Evolutionary conservation across 768 basidiomycete genomes (phyloP).

Genomic region (Russula ochroleuca): DNA sequence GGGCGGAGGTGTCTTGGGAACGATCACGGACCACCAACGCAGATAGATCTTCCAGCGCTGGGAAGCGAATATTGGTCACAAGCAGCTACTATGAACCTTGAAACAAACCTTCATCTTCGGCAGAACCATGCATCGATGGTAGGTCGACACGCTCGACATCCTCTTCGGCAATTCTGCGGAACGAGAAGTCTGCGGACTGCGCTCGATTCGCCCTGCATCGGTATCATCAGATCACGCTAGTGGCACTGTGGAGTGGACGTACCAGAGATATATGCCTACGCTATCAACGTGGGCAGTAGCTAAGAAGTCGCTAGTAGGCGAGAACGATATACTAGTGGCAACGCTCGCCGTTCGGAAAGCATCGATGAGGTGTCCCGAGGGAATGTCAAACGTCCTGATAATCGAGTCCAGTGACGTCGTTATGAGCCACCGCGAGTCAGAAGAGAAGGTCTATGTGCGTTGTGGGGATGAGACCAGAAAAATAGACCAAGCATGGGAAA

Average conservation of each 20-base stretch:
- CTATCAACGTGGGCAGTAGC: constrained; percentile 94
- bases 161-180: constrained; percentile 74
- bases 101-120: constrained; percentile 71
- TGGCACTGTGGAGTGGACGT: constrained; percentile 25
- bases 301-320: constrained; percentile 92
- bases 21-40: constrained; percentile 56
- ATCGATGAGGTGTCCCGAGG: constrained; percentile 88
- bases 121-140: constrained; percentile 79
- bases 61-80: background rate
- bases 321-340: constrained; percentile 88
- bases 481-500: background rate
- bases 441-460: constrained; percentile 73
- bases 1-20: constrained; percentile 67
- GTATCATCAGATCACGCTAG: constrained; percentile 18
- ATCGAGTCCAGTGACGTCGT: constrained; percentile 83
- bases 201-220: constrained; percentile 83
- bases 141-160: constrained; percentile 65
- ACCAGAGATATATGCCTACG: constrained; percentile 95
- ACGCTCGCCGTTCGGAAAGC: constrained; percentile 84
- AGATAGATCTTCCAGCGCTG: constrained; percentile 72
- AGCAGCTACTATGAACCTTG: constrained; percentile 8
- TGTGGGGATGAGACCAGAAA: background rate
- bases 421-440: constrained; percentile 92
- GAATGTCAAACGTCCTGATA: constrained; percentile 93
- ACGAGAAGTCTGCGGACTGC: constrained; percentile 82